Percentiles rank a stretch among this genome's conserved stretches.
phyloP scores from a whole-genome alignment of 176 grass and related monocot genomes.

The Carex myosuroides region DNA sequence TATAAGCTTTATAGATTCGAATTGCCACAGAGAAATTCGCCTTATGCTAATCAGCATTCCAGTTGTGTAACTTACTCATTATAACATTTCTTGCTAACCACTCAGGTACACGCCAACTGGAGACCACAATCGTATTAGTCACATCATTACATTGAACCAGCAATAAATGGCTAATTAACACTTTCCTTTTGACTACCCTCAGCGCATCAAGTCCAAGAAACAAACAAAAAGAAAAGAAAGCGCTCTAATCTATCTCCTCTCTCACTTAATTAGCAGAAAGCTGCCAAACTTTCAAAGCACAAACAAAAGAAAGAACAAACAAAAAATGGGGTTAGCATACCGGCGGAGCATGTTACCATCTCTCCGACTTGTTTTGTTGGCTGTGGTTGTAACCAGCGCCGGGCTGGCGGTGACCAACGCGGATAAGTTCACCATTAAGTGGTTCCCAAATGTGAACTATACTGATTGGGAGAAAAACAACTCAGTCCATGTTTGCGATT shows the following conservation, averaged over 20 bases:
- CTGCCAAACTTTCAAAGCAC: background rate
- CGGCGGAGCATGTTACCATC: background rate
- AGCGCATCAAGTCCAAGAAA: background rate
- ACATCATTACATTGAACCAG: background rate
- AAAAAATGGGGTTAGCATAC: background rate
- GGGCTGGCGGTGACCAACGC: constrained; percentile 3
- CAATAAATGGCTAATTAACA: constrained; percentile 3
- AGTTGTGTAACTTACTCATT: background rate
- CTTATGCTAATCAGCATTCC: background rate
- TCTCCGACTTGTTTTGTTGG: constrained; percentile 1
- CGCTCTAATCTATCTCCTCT: background rate
- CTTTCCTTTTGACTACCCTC: background rate
- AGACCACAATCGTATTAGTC: background rate
- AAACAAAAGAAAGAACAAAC: background rate
- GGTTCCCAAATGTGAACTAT: constrained; percentile 55
- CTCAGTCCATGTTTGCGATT: constrained; percentile 60
- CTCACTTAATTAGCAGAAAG: background rate
- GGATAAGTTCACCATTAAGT: constrained; percentile 28
- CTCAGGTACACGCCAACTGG: background rate
- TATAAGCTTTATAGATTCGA: background rate
- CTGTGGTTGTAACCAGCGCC: background rate
- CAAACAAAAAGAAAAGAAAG: background rate
- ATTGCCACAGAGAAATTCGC: background rate
- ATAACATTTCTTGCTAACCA: background rate
- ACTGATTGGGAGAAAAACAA: constrained; percentile 46